Base-by-base conservation (phyloP, 1,139 yeast species). In the Candida neerlandica region DNA sequence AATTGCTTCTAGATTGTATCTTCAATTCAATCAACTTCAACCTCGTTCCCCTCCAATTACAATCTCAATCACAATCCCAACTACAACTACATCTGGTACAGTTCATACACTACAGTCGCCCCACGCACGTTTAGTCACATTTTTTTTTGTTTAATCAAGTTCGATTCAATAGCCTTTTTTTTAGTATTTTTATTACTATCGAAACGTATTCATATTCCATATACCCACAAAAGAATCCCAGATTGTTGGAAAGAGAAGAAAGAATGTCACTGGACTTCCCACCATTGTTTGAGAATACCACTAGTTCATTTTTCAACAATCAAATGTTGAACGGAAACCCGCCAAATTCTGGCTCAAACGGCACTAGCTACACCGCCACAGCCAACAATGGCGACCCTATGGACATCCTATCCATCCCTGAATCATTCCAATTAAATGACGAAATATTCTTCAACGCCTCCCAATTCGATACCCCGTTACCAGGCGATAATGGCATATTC, bases 351-450 rank as follows among this genome's bases (percentile, higher is more conserved):
- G 23, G 29, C 14, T 30, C 42, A 23, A 44, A 41, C 15, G 16
- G 35, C 33, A 18, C 7, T 12, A 16, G n/a, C 14, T 33, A 15
- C 34, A 32, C 27, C 18, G 30, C 46, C 43, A 34, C 46, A 44
- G 33, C 26, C 44, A 47, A 41, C 32, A 26, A 26, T 11, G 29
- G 29, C 32, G 41, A 43, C 9, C 7, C 30, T 10, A 30, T 27
- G 33, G 39, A 38, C 32, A 19, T 39, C 6, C 32, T 44, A 23
- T 43, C 46, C 10, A 27, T 54, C 34, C 48, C 56, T n/a, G 65
- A 59, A 41, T 57, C 61, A 16, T 48, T 60, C 29, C 62, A 57
- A 44, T 48, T 62, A 26, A 62, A 62, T 53, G 66, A 62, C 49
- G 67, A 63, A 49, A 52, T 60, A 9, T 62, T 63, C 48, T 61